These are phyloP conservation scores for Didymella glomerata DNA, from an alignment of 2,329 filamentous ascomycete genomes.

Conservation along the genomic window DNA sequence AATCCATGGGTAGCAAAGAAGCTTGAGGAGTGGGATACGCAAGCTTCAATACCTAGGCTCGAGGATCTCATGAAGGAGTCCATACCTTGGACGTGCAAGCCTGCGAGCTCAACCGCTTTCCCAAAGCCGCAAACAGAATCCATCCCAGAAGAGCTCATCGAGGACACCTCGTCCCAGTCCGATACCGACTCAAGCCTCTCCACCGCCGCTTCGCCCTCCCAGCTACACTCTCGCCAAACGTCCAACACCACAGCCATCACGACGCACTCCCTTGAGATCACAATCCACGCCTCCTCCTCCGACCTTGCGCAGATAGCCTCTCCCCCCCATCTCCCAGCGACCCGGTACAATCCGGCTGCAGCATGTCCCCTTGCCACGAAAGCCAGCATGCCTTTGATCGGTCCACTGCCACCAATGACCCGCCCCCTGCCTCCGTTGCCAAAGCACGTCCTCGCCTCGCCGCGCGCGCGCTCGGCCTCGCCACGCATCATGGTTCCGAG, in stretches of 20 bases:
- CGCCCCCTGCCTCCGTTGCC: slow-evolving; percentile 40
- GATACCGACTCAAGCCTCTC: slow-evolving; percentile 34
- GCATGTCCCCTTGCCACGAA: slow-evolving; percentile 16
- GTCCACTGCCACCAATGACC: slow-evolving; percentile 32
- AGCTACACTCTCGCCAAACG: slow-evolving; percentile 32
- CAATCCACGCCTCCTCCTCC: slow-evolving; percentile 38
- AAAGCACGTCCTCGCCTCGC: slow-evolving; percentile 16
- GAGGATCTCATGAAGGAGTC: slow-evolving; percentile 43
- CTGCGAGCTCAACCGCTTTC: slow-evolving; percentile 33
- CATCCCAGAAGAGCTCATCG: slow-evolving; percentile 33
- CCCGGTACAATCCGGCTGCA: slow-evolving; percentile 6
- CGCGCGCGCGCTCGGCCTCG: slow-evolving; percentile 31
- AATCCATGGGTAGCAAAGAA: slow-evolving; percentile 49
- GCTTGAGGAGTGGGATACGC: slow-evolving; percentile 44
- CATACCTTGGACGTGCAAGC: slow-evolving; percentile 44
- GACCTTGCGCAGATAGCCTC: slow-evolving; percentile 33
- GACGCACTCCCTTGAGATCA: slow-evolving; percentile 40
- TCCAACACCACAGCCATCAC: slow-evolving; percentile 32
- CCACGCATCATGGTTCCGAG: slow-evolving; percentile 22
- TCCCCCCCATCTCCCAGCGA: slow-evolving; percentile 18
- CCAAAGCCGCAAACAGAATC: slow-evolving; percentile 31
- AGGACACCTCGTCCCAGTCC: slow-evolving; percentile 29
- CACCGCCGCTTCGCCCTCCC: slow-evolving; percentile 11
- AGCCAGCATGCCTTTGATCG: slow-evolving; percentile 21
- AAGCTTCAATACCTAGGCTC: slow-evolving; percentile 31